These are phyloP conservation scores for Colletotrichum endophyticum DNA, from an alignment of 2,329 filamentous ascomycete genomes.

Conservation along the genomic window DNA sequence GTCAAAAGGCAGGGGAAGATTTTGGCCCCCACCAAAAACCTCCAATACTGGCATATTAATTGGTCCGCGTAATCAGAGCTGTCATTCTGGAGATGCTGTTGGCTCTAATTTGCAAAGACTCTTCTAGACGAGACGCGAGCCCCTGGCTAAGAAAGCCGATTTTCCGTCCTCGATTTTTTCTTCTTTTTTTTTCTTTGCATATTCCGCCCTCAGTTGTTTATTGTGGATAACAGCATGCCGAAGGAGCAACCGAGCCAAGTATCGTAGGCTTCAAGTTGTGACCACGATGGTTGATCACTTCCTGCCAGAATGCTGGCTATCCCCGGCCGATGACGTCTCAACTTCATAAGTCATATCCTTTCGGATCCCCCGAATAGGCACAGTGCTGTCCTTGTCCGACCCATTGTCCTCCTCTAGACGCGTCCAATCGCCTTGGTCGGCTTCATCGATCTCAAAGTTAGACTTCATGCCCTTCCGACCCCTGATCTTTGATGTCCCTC, in stretches of 20 bases:
- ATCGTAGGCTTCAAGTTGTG: background rate
- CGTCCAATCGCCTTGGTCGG: constrained; percentile 18
- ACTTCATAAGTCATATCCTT: constrained; percentile 13
- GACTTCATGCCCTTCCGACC: constrained; percentile 12
- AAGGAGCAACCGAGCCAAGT: background rate
- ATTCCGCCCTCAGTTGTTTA: accelerated
- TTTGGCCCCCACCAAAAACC: background rate
- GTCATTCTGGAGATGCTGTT: background rate
- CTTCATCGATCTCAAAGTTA: background rate
- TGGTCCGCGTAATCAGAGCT: background rate
- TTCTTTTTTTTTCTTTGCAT: background rate
- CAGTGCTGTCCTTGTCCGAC: constrained; percentile 21
- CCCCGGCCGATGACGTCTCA: background rate
- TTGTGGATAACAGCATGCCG: background rate
- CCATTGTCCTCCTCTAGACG: constrained; percentile 18
- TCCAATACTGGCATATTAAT: background rate
- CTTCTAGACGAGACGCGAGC: background rate
- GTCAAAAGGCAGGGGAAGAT: background rate
- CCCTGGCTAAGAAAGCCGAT: background rate
- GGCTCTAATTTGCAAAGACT: background rate
- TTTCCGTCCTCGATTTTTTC: background rate
- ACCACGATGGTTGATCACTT: background rate
- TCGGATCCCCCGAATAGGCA: constrained; percentile 16
- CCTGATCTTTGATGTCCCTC: constrained; percentile 4
- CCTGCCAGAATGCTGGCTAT: background rate